These are phyloP conservation scores for Pseudonitzschia delicatissima DNA, from an alignment of 108 stramenopile species.

Conservation along the genomic window DNA sequence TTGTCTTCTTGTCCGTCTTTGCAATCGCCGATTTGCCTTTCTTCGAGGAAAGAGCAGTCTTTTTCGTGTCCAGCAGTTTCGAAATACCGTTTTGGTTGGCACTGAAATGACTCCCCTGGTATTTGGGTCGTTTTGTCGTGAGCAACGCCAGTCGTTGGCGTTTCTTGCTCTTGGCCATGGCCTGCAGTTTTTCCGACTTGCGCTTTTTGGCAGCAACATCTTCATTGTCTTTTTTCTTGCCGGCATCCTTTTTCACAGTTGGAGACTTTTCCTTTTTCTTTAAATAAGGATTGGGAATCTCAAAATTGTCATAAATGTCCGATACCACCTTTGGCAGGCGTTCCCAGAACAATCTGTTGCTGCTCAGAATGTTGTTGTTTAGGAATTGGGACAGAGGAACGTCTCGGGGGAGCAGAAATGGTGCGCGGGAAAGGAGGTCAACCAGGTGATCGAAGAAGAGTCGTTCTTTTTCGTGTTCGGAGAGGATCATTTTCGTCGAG, in stretches of 20 bases:
- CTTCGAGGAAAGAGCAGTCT: too few species aligned
- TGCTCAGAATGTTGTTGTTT: not conserved
- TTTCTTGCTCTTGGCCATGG: not conserved
- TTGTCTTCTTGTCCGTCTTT: too few species aligned
- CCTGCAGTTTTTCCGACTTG: not conserved
- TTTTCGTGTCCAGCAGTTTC: not conserved
- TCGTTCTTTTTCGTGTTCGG: not conserved
- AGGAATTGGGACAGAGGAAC: not conserved
- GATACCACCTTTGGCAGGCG: not conserved
- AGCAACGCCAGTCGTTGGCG: not conserved
- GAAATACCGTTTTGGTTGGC: slow-evolving; percentile 1
- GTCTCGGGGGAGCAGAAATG: slow-evolving; percentile 7
- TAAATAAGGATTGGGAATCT: slow-evolving; percentile 6
- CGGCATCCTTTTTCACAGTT: not conserved
- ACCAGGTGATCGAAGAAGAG: slow-evolving; percentile 4
- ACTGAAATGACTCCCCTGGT: slow-evolving; percentile 1
- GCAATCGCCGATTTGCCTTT: too few species aligned
- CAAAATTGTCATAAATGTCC: slow-evolving; percentile 11
- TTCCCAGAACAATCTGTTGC: not conserved
- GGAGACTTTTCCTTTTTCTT: not conserved
- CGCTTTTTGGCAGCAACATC: not conserved
- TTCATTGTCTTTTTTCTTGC: not conserved
- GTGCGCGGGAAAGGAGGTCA: slow-evolving; percentile 1
- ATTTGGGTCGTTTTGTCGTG: not conserved
- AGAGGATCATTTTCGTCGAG: too few species aligned